Base-by-base conservation (phyloP, 805 yeast genomes). In the Candida palmyrensis region DNA sequence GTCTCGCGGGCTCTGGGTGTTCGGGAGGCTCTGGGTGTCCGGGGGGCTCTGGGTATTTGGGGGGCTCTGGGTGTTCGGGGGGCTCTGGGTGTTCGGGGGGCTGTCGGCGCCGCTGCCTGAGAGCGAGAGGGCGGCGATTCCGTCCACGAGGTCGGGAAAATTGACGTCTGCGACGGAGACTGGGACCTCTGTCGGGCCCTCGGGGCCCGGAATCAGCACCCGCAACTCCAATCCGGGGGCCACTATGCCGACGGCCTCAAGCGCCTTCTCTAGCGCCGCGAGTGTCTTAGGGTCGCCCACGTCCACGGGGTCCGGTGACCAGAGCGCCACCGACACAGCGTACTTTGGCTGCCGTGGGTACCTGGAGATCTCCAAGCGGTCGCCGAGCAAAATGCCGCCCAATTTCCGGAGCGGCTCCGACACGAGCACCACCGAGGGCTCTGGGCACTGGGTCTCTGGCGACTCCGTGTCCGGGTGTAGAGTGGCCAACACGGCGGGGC, bases 191-290 rank as follows among this genome's bases (percentile, higher is more conserved):
- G 52, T 28, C 13, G 48, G 57, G 3, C 28, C 29, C 4, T 27
- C 25, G 7, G 9, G n/a, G 1, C 27, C 39, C 5, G 41, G 31
- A 22, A 53, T 15, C 3, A 32, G 35, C 17, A 57, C 43, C 8
- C 54, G 45, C 28, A 67, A 55, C 13, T 39, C 42, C 59, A 71
- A 58, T 6, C 82, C 82, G 1, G 87, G 80, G 48, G 73, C 73
- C 1, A 82, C 41, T 6, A 84, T 48, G 0, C 89, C 88, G 19
- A 71, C 59, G 17, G 79, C 80, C 30, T 65, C 58, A 7, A 80
- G 41, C 1, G 65, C 39, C 25, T 70, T 68, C 31, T 61, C 71
- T 7, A 76, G 44, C 1, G 15, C 9, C 5, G 32, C 13, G n/a
- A 18, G 10, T 17, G 54, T 32, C 25, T 62, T 57, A 30, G 54